phyloP scores from a whole-genome alignment of 768 basidiomycete species.

The Termitomyces sp. region DNA sequence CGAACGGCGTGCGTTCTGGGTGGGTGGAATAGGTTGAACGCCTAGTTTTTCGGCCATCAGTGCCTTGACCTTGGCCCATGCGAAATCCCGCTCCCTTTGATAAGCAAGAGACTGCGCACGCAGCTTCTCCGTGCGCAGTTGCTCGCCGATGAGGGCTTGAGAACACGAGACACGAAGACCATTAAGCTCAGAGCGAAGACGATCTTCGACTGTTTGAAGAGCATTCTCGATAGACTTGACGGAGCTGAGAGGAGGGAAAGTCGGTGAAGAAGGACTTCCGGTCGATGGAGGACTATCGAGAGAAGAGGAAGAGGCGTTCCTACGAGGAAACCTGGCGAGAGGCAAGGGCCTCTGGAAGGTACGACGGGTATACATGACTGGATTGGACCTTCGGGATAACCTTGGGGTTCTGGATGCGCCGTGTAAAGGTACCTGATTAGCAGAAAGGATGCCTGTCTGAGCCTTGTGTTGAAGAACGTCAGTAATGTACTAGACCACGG shows the following conservation, averaged over 20 bases:
- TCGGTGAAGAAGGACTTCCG: background rate
- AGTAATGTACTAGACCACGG: background rate
- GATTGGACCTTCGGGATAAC: background rate
- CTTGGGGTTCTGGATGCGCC: conserved; percentile 2
- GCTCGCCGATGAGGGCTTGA: conserved; percentile 22
- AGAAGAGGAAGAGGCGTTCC: background rate
- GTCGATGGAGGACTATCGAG: background rate
- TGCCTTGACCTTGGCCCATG: conserved; percentile 21
- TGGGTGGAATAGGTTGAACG: background rate
- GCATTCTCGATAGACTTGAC: conserved; percentile 21
- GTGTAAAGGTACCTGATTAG: conserved; percentile 2
- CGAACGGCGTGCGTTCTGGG: background rate
- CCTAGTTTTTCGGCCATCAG: conserved; percentile 17
- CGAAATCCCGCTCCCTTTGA: conserved; percentile 27
- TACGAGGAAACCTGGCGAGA: background rate
- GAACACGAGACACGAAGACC: conserved; percentile 25
- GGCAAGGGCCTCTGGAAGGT: background rate
- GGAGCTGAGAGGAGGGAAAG: background rate
- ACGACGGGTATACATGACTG: background rate
- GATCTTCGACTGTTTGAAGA: conserved; percentile 22
- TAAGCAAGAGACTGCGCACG: conserved; percentile 23
- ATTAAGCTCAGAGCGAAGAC: conserved; percentile 23
- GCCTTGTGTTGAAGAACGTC: background rate
- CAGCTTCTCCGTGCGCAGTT: conserved; percentile 24
- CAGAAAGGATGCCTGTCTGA: background rate